Evolutionary conservation across 2,329 filamentous ascomycete species (phyloP), one percentile per base, ranked within the genome.

Genomic region (Scortechinia acanthostroma): DNA sequence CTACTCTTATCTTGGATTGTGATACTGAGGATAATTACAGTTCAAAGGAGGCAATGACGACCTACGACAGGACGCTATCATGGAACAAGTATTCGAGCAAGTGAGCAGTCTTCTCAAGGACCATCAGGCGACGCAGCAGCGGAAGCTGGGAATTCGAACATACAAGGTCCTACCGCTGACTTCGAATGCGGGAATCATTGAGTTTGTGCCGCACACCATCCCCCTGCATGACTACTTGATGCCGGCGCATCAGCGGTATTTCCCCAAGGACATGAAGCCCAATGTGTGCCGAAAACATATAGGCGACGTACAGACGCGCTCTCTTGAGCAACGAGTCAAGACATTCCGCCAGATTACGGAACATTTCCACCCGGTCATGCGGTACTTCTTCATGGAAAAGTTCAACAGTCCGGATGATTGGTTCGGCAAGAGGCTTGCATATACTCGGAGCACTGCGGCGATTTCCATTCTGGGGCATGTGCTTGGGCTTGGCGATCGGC

Each of bases 41-140:
- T 40, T 13, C 35, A 40, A 90, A 50, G 91, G 93, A 16, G 91
- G 91, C 6, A 40, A 40, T 57, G 93, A 98, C 60, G 91, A 98
- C 59, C 76, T 99, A 13, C 86, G 94, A 5, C 93, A 98, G 67
- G 93, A 99, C 57, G 89, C 91, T 40, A 98, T 81, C 70, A 99
- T 99, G 94, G 94, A 98, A 63, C 93, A 99, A 64, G 93, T 98
- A 1, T 99, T 98, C 60, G 88, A 91, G 47, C 90, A 95, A 63
- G 93, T 96, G 19, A 97, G 90, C 47, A 87, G 88, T 44, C 77
- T 98, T 19, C 71, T 99, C 21, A 87, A 88, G 59, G 83, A 88
- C 43, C 90, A 97, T 61, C 83, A 88, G 46, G 77, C 83, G 13
- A 96, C 93, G 2, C 85, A 90, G 30, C 90, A 95, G 58, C 84